Evolutionary conservation across 768 basidiomycete species (phyloP).

Genomic region (Lactarius indigo): DNA sequence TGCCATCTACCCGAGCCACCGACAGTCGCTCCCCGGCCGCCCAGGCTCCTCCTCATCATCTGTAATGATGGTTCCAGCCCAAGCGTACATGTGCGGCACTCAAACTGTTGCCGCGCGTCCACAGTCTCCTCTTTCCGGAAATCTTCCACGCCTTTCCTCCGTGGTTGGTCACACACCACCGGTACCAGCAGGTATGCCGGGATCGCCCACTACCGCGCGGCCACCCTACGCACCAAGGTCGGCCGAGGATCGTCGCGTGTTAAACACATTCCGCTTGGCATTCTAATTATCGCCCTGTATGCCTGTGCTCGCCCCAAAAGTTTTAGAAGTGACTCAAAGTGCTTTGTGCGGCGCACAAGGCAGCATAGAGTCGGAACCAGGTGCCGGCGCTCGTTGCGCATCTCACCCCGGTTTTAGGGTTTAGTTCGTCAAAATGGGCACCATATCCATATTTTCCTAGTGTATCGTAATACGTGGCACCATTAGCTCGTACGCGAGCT

Average conservation of each 20-base stretch:
- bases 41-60: slow-evolving; percentile 20
- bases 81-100: slow-evolving; percentile 8
- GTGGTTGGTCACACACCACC: slow-evolving; percentile 22
- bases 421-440: neutral
- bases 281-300: slow-evolving; percentile 25
- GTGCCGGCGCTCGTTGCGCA: neutral
- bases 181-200: slow-evolving; percentile 15
- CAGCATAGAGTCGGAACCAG: slow-evolving; percentile 1
- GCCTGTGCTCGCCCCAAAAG: slow-evolving; percentile 13
- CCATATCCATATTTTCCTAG: slow-evolving; percentile 7
- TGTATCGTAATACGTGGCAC: slow-evolving; percentile 20
- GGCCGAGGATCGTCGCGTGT: slow-evolving; percentile 35
- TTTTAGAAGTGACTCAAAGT: neutral
- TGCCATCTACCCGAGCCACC: slow-evolving; percentile 25
- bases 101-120: slow-evolving; percentile 10
- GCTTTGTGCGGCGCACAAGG: neutral
- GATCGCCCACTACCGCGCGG: slow-evolving; percentile 17
- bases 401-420: slow-evolving; percentile 9
- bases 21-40: slow-evolving; percentile 16
- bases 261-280: slow-evolving; percentile 36
- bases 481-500: neutral
- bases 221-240: slow-evolving; percentile 34
- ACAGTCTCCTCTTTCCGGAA: slow-evolving; percentile 16
- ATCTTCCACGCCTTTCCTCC: slow-evolving; percentile 24
- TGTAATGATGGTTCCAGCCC: slow-evolving; percentile 10